These are phyloP conservation scores for Cyberlindnera amylophila DNA, from an alignment of 805 yeast genomes.

Conservation along the genomic window DNA sequence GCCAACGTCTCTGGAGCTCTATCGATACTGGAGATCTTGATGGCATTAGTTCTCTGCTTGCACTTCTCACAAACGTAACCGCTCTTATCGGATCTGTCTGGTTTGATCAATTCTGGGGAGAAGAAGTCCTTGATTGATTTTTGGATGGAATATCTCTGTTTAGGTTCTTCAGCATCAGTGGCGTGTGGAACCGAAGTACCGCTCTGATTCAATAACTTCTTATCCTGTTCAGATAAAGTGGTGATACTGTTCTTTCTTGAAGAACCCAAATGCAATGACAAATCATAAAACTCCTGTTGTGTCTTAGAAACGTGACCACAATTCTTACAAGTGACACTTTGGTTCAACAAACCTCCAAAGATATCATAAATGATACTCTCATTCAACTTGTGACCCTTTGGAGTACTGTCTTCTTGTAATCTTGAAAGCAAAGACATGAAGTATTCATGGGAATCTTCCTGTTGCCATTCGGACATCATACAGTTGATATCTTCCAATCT, in stretches of 20 bases:
- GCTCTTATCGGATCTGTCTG: slow-evolving; percentile 61
- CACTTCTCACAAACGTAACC: slow-evolving; percentile 91
- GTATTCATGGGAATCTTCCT: slow-evolving; percentile 97
- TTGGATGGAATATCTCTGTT: slow-evolving; percentile 58
- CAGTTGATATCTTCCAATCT: slow-evolving; percentile 82
- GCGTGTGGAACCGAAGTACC: slow-evolving; percentile 7
- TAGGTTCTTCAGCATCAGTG: slow-evolving; percentile 8
- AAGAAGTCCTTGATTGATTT: slow-evolving; percentile 79
- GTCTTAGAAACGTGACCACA: slow-evolving; percentile 86
- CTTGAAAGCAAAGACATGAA: slow-evolving; percentile 88
- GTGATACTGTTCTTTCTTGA: slow-evolving; percentile 23
- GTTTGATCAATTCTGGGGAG: slow-evolving; percentile 70
- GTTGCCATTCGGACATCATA: slow-evolving; percentile 97
- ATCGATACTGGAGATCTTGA: slow-evolving; percentile 68
- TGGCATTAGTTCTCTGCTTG: slow-evolving; percentile 69
- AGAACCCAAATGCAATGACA: slow-evolving; percentile 65
- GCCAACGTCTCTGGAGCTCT: slow-evolving; percentile 86
- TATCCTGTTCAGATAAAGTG: slow-evolving; percentile 7
- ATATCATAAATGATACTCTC: slow-evolving; percentile 84
- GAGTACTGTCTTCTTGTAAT: slow-evolving; percentile 88
- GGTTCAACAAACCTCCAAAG: slow-evolving; percentile 87
- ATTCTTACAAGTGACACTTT: slow-evolving; percentile 74
- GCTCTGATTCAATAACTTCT: slow-evolving; percentile 5
- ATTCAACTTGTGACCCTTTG: slow-evolving; percentile 80
- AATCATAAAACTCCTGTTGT: slow-evolving; percentile 89